A percentile compares a stretch with the other conserved stretches of the same genome.
phyloP scores from a whole-genome alignment of 2,329 filamentous ascomycete species.

The Talaromyces sp. region DNA sequence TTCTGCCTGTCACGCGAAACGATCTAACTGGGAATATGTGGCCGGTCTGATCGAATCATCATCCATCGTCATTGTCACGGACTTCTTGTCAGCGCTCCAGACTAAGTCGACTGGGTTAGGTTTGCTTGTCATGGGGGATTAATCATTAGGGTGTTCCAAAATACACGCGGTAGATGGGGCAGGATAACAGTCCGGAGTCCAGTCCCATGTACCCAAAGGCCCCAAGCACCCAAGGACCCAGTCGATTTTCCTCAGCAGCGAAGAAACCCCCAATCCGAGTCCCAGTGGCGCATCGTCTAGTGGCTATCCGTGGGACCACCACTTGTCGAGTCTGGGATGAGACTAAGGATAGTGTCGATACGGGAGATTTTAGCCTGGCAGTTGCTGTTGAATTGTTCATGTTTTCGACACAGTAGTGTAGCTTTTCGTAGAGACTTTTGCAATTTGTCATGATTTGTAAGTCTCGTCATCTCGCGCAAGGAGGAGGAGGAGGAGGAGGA shows the following conservation, averaged over 20 bases:
- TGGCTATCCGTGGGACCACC: constrained; percentile 6
- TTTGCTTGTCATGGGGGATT: constrained; percentile 1
- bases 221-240: constrained; percentile 4
- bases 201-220: constrained; percentile 1
- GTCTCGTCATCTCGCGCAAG: not conserved
- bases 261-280: constrained; percentile 9
- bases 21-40: not conserved
- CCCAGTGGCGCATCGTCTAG: constrained; percentile 6
- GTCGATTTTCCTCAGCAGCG: constrained; percentile 5
- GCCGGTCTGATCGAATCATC: not conserved
- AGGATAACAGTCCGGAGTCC: not conserved
- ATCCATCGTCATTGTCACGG: constrained; percentile 2
- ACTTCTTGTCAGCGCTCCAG: not conserved
- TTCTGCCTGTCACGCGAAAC: constrained; percentile 4
- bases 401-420: not conserved
- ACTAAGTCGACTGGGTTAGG: not conserved
- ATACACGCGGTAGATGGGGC: constrained; percentile 3
- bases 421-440: not conserved
- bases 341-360: not conserved
- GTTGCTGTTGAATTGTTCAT: not conserved
- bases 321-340: not conserved
- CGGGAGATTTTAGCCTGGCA: not conserved
- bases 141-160: not conserved
- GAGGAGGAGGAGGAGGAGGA: not conserved
- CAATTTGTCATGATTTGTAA: not conserved